Evolutionary conservation across 1,284 basidiomycete species (phyloP).

Genomic region (Tilletiopsis washingtonensis): DNA sequence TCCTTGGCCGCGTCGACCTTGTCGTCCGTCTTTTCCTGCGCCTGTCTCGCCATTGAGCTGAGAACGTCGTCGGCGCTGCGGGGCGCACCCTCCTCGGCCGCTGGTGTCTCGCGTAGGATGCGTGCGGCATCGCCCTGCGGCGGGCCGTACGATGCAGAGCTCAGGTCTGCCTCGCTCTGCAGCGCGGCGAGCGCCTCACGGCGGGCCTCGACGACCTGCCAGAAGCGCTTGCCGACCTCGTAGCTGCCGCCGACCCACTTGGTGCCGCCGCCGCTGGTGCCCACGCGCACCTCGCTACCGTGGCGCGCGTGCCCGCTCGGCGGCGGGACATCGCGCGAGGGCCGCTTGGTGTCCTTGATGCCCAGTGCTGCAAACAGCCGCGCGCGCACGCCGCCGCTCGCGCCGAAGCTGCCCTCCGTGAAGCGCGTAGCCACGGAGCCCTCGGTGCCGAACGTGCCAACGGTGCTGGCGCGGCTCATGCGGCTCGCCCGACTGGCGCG

Average conservation of each 20-base stretch:
- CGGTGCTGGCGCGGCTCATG: conserved; percentile 26
- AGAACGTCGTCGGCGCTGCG: conserved; percentile 19
- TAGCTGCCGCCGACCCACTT: conserved; percentile 43
- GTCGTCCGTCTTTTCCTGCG: conserved; percentile 13
- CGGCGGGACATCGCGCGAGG: conserved; percentile 9
- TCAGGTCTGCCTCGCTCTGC: neutral
- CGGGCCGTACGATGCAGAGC: too few relatives aligned
- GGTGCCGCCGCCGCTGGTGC: conserved; percentile 39
- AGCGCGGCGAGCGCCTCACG: conserved; percentile 5
- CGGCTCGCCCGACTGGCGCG: conserved; percentile 13
- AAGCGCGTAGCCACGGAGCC: conserved; percentile 9
- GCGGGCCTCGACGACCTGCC: conserved; percentile 24
- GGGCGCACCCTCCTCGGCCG: too few relatives aligned
- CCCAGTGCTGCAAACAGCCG: conserved; percentile 7
- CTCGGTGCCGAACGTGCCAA: conserved; percentile 22
- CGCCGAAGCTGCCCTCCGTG: conserved; percentile 32
- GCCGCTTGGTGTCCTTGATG: conserved; percentile 3
- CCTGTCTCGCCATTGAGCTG: conserved; percentile 15
- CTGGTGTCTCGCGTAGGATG: too few relatives aligned
- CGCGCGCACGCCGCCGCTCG: conserved; percentile 12
- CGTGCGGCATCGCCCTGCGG: too few relatives aligned
- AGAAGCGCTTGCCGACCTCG: conserved; percentile 33
- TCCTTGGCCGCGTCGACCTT: too few relatives aligned
- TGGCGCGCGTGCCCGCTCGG: too few relatives aligned
- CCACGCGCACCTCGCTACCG: conserved; percentile 16